Percentiles rank a stretch among this genome's conserved stretches.
phyloP scores from a whole-genome alignment of 805 yeast genomes.

The Saccharomycopsis javanensis region DNA sequence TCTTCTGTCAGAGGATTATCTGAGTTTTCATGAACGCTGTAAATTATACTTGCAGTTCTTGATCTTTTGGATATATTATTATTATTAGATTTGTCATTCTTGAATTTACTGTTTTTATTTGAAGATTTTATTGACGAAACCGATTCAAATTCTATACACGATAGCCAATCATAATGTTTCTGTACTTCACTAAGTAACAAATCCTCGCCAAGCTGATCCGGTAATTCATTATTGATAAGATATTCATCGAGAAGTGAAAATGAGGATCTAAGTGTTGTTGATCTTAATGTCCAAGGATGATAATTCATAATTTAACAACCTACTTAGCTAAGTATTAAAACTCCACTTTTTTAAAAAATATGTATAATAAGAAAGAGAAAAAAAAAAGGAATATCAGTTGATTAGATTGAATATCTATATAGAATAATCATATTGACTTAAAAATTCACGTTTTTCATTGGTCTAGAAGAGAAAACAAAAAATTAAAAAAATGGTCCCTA shows the following conservation, averaged over 20 bases:
- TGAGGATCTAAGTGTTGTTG: slow-evolving; percentile 10
- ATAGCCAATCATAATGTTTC: slow-evolving; percentile 14
- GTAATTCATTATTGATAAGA: slow-evolving; percentile 9
- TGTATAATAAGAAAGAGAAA: too few relatives aligned
- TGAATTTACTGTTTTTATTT: not conserved
- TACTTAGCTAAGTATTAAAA: too few relatives aligned
- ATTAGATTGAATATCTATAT: too few relatives aligned
- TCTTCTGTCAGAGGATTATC: not conserved
- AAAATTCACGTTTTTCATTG: too few relatives aligned
- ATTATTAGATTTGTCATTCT: not conserved
- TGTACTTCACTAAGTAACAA: slow-evolving; percentile 11
- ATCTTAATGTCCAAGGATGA: slow-evolving; percentile 8
- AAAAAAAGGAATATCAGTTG: too few relatives aligned
- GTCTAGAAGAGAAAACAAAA: too few relatives aligned
- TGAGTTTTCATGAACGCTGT: not conserved
- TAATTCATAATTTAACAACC: not conserved
- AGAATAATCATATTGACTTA: too few relatives aligned
- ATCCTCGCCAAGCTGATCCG: slow-evolving; percentile 5
- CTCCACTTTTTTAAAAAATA: too few relatives aligned
- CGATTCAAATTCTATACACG: slow-evolving; percentile 5
- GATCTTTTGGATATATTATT: not conserved
- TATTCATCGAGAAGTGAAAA: slow-evolving; percentile 14
- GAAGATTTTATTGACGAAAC: not conserved
- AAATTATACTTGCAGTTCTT: not conserved
- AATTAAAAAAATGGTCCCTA: slow-evolving; percentile 48